A percentile compares a stretch with the other conserved stretches of the same genome.
phyloP scores from a whole-genome alignment of 2,329 filamentous ascomycete species.

The Aspergillus sp. region DNA sequence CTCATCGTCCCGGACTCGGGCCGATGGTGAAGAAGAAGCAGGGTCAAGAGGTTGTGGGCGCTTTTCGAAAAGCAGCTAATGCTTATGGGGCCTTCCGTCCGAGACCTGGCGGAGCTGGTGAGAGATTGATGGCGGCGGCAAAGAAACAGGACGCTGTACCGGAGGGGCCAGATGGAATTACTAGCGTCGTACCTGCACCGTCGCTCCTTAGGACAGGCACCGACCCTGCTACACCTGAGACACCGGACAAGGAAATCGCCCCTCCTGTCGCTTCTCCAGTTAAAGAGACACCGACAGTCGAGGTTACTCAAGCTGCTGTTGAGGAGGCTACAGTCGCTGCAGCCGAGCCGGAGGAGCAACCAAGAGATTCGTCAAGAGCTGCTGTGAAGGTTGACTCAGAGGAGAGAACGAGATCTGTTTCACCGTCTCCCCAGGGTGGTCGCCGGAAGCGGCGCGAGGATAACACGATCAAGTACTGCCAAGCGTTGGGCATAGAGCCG shows the following conservation, averaged over 20 bases:
- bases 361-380: constrained; percentile 15
- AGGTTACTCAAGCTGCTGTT: constrained; percentile 27
- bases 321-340: constrained; percentile 20
- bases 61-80: constrained; percentile 70
- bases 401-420: constrained; percentile 23
- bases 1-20: constrained; percentile 65
- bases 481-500: constrained; percentile 67
- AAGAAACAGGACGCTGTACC: constrained; percentile 45
- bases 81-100: constrained; percentile 71
- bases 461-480: constrained; percentile 69
- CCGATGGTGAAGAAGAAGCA: constrained; percentile 84
- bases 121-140: constrained; percentile 57
- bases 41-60: constrained; percentile 60
- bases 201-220: constrained; percentile 32
- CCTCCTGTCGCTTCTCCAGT: constrained; percentile 15
- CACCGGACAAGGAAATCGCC: constrained; percentile 20
- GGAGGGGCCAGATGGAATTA: constrained; percentile 80
- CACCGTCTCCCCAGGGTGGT: constrained; percentile 38
- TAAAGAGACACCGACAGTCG: constrained; percentile 25
- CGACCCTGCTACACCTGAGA: constrained; percentile 28
- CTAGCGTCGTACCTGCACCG: constrained; percentile 74
- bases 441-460: constrained; percentile 57
- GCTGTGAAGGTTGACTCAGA: constrained; percentile 12
- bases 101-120: constrained; percentile 74
- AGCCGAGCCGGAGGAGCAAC: constrained; percentile 12